Evolutionary conservation across 208 protist genomes (phyloP).

Genomic region (Crithidia expoeki): DNA sequence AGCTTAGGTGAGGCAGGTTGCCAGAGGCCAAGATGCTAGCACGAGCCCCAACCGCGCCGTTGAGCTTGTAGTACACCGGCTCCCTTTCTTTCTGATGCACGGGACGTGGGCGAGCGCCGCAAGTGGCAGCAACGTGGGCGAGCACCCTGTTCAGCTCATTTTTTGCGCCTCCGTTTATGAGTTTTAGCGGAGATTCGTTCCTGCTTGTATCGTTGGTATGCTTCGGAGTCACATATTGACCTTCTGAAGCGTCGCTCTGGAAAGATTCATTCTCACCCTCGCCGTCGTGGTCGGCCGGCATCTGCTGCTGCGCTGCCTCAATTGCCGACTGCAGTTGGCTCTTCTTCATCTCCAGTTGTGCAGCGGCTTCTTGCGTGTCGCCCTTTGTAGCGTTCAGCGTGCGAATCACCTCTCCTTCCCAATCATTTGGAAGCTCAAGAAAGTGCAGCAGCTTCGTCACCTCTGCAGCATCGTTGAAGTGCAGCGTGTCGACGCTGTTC

Average conservation of each 20-base stretch:
- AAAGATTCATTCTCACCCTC: not conserved
- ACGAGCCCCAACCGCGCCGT: slow-evolving; percentile 31
- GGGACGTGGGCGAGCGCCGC: slow-evolving; percentile 15
- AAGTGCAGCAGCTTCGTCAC: slow-evolving; percentile 62
- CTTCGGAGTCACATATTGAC: not conserved
- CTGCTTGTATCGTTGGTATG: slow-evolving; percentile 38
- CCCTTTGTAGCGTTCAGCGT: slow-evolving; percentile 71
- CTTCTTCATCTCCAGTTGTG: slow-evolving; percentile 37
- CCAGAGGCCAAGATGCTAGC: slow-evolving; percentile 20
- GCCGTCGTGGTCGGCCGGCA: not conserved
- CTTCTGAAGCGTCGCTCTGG: not conserved
- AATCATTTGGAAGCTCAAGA: slow-evolving; percentile 46
- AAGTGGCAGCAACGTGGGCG: slow-evolving; percentile 24
- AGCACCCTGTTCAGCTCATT: slow-evolving; percentile 36
- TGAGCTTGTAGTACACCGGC: slow-evolving; percentile 38
- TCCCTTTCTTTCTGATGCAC: slow-evolving; percentile 15
- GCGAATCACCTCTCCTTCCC: slow-evolving; percentile 59
- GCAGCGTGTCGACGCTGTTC: slow-evolving; percentile 32
- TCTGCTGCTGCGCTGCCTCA: not conserved
- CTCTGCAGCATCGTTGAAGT: slow-evolving; percentile 62
- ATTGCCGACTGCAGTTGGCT: slow-evolving; percentile 30
- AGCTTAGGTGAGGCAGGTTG: not conserved
- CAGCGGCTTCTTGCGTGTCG: slow-evolving; percentile 56
- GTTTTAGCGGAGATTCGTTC: slow-evolving; percentile 33
- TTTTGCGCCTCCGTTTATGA: slow-evolving; percentile 27